Conservation (phyloP, 768 basidiomycete genomes). For the Crucibulum laeve region DNA sequence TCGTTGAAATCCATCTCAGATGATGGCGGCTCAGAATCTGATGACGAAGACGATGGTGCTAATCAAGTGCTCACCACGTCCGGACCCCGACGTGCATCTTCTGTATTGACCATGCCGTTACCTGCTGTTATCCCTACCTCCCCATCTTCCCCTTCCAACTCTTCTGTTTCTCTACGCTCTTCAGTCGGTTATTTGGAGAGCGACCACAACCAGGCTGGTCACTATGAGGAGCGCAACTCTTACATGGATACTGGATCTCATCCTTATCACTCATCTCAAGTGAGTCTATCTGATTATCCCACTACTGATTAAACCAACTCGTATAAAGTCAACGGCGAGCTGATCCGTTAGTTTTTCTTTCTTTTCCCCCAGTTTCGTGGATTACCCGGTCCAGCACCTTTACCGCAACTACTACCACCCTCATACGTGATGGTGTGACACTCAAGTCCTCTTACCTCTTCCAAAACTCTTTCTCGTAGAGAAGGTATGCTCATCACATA, state of each 20-base stretch:
- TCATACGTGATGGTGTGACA: too few relatives aligned
- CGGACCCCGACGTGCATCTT: neutral
- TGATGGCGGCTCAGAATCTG: constrained; percentile 11
- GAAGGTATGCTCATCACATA: too few relatives aligned
- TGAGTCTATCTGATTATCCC: constrained; percentile 7
- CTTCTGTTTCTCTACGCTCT: constrained; percentile 1
- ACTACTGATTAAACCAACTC: neutral
- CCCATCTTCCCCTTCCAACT: constrained; percentile 2
- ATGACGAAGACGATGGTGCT: constrained; percentile 4
- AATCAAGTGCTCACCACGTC: neutral
- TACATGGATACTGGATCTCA: constrained; percentile 18
- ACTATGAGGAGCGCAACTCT: constrained; percentile 27
- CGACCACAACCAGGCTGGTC: too few relatives aligned
- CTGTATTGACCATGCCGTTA: constrained; percentile 19
- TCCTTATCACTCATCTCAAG: constrained; percentile 28
- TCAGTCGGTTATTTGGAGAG: too few relatives aligned
- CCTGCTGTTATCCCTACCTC: constrained; percentile 18
- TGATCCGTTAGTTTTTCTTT: too few relatives aligned
- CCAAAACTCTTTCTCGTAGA: too few relatives aligned
- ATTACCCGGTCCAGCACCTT: too few relatives aligned
- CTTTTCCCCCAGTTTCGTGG: neutral
- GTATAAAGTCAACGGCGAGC: too few relatives aligned
- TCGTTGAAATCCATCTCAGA: constrained; percentile 17
- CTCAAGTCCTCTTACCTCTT: too few relatives aligned
- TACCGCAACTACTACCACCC: too few relatives aligned